phyloP scores from a whole-genome alignment of 2,329 filamentous ascomycete species.

The Cyphellophora europaea region DNA sequence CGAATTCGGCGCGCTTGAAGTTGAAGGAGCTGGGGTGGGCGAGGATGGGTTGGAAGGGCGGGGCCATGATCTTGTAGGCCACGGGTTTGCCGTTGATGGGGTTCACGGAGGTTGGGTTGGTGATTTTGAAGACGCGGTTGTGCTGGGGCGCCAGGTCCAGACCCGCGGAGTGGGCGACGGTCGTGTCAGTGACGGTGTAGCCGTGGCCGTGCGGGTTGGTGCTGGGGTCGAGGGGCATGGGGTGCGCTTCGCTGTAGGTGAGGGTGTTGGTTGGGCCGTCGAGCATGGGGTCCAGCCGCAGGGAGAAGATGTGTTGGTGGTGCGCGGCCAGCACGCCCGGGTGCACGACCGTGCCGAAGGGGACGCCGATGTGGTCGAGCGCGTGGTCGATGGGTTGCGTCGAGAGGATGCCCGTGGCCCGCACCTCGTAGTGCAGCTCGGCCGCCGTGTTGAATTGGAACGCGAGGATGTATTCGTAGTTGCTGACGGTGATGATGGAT shows the following conservation, averaged over 20 bases:
- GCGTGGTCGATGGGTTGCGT: conserved; percentile 55
- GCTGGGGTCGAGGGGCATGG: conserved; percentile 46
- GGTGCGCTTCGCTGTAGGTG: conserved; percentile 49
- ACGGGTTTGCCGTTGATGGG: conserved; percentile 45
- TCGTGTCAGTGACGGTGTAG: conserved; percentile 40
- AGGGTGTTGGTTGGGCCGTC: conserved; percentile 48
- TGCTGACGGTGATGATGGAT: conserved; percentile 61
- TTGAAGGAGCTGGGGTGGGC: conserved; percentile 40
- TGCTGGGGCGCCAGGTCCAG: conserved; percentile 38
- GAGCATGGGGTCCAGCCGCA: conserved; percentile 48
- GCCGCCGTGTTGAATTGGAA: conserved; percentile 65
- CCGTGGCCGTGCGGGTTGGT: conserved; percentile 44
- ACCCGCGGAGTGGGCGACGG: conserved; percentile 36
- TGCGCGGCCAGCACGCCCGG: conserved; percentile 60
- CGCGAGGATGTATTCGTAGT: conserved; percentile 66
- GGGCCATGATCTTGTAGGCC: conserved; percentile 47
- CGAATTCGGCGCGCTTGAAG: conserved; percentile 43
- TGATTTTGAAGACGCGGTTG: conserved; percentile 50
- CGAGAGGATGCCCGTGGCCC: conserved; percentile 59
- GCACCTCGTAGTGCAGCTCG: conserved; percentile 57
- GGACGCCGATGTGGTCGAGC: conserved; percentile 48
- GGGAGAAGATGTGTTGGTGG: conserved; percentile 70
- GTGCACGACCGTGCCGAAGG: conserved; percentile 60
- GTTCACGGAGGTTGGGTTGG: conserved; percentile 44
- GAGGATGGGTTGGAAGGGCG: conserved; percentile 50